Evolutionary conservation across 176 grass and related monocot species (phyloP), one percentile per base, ranked within the genome.

Genomic region (Oryza glumipatula): DNA sequence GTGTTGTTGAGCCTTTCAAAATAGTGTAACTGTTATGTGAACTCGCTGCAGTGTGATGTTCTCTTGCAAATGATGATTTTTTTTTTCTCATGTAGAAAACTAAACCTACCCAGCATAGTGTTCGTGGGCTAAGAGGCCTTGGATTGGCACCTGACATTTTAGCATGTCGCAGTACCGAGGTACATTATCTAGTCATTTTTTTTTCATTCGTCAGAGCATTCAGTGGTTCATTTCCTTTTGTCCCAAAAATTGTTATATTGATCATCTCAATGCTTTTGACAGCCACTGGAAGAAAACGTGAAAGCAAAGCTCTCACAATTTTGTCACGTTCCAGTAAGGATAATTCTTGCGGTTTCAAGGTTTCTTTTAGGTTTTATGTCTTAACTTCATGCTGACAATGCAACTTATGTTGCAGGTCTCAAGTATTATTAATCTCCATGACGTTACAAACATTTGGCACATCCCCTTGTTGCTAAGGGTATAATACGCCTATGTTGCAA

Each of bases 391-490:
- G 22, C 64, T 79, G 76, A 73, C 58, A 71, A 10, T 69, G 60
- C 38, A 72, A 68, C 67, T 83, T 87, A 76, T 83, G 72, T 86
- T 90, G 54, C 89, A 99, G 96, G 86, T 84, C 19, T 58, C 84
- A 41, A 96, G 81, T 79, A 94, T 99, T 78, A 84, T 99, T 79
- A 94, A 81, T 65, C 89, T 99, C 64, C 84, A 94, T 80, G 96
- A 99, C 49, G 96, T 99, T 77, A 69, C 93, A 79, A 99, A 99
- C 88, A 99, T 99, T 88, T 99, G 96, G 93, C 93, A 92, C 76
- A 96, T 99, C 83, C 96, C 96, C 68, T 86, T 96, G 75, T 61
- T 99, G 78, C 85, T 99, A 92, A 99, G 75, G 90, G 96, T 99
- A 96, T 39, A 81, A 49, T 82, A 77, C 11, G 67, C 68, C 47